A percentile compares a stretch with the other conserved stretches of the same genome.
Conservation (phyloP, 257 asterid genomes). For the Solanum ossicruentum region DNA sequence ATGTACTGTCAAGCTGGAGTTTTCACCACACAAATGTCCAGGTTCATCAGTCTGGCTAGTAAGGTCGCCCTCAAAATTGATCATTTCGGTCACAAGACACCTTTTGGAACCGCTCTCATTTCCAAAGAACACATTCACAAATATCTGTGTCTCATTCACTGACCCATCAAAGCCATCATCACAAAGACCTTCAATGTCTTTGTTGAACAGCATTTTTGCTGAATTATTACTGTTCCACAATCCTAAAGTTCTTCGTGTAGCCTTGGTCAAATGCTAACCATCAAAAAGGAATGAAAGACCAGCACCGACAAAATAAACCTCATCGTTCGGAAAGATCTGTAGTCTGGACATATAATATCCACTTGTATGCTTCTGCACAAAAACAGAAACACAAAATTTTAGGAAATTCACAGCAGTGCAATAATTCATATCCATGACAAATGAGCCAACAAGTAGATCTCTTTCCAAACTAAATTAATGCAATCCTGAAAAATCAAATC, state of each 20-base stretch:
- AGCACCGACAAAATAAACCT: not conserved
- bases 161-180: conserved; percentile 67
- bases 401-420: not conserved
- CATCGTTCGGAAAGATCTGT: not conserved
- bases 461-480: not conserved
- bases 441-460: not conserved
- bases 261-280: not conserved
- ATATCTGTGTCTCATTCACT: conserved; percentile 41
- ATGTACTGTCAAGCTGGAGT: not conserved
- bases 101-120: conserved; percentile 23
- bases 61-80: conserved; percentile 14
- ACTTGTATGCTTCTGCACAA: not conserved
- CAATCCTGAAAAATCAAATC: not conserved
- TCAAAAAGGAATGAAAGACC: not conserved
- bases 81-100: conserved; percentile 24
- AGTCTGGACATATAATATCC: not conserved
- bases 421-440: not conserved
- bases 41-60: not conserved
- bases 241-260: not conserved
- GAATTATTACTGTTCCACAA: conserved; percentile 2
- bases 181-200: conserved; percentile 47
- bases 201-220: conserved; percentile 28
- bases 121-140: conserved; percentile 50
- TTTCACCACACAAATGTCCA: not conserved
- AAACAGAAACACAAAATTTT: not conserved